Evolutionary conservation across 768 basidiomycete species (phyloP).

Genomic region (Crucibulum laeve): DNA sequence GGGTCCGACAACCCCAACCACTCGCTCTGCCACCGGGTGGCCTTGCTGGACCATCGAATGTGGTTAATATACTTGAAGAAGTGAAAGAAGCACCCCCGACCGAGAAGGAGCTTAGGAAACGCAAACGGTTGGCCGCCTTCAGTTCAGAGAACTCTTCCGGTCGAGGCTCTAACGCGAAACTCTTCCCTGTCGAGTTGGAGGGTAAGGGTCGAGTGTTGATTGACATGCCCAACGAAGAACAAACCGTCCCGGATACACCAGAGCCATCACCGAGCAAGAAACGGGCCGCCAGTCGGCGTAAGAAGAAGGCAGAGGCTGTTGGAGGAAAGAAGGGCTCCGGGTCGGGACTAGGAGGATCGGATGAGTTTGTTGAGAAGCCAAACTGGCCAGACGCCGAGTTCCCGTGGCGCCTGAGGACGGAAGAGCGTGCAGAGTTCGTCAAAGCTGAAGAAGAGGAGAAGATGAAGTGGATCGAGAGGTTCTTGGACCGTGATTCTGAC

Average conservation of each 20-base stretch:
- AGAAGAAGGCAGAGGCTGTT: conserved; percentile 42
- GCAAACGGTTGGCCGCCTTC: conserved; percentile 68
- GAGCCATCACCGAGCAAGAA: conserved; percentile 34
- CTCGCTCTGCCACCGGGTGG: conserved; percentile 34
- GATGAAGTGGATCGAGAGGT: conserved; percentile 62
- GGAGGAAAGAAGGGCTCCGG: conserved; percentile 25
- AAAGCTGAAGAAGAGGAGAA: conserved; percentile 57
- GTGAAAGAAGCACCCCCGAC: conserved; percentile 34
- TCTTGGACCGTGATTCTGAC: conserved; percentile 72
- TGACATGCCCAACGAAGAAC: conserved; percentile 43
- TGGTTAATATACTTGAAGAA: conserved; percentile 36
- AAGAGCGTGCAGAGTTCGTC: conserved; percentile 46
- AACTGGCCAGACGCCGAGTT: conserved; percentile 80
- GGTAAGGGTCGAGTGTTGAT: conserved; percentile 71
- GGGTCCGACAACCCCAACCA: conserved; percentile 55
- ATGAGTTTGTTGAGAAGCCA: conserved; percentile 41
- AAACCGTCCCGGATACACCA: conserved; percentile 16
- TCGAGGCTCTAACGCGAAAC: conserved; percentile 29
- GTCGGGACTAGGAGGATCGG: conserved; percentile 16
- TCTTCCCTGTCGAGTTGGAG: conserved; percentile 62
- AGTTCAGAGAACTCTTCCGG: conserved; percentile 30
- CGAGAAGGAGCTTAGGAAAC: conserved; percentile 65
- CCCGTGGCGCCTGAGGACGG: conserved; percentile 68
- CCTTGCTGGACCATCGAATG: conserved; percentile 36
- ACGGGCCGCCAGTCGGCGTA: conserved; percentile 34